Evolutionary conservation across 371 early-diverging fungal genomes (phyloP).

Genomic region (Massospora cicadina): DNA sequence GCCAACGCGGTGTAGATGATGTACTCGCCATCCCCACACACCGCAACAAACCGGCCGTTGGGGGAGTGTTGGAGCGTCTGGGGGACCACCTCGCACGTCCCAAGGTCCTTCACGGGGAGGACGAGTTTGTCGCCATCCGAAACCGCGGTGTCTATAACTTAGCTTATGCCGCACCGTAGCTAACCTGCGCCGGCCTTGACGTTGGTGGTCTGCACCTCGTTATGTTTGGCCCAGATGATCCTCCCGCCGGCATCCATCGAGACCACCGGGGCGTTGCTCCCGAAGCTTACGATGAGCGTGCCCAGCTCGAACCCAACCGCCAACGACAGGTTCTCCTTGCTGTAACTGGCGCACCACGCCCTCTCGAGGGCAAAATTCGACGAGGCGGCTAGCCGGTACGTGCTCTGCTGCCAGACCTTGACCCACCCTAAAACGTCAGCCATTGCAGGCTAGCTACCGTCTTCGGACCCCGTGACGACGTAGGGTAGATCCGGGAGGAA

Average conservation of each 20-base stretch:
- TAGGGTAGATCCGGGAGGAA: conserved; percentile 97
- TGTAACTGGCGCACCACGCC: conserved; percentile 83
- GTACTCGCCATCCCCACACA: conserved; percentile 97
- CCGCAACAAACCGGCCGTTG: conserved; percentile 93
- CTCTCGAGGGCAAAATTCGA: conserved; percentile 93
- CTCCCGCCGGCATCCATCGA: conserved; percentile 93
- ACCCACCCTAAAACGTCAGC: conserved; percentile 33
- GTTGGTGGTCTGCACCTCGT: conserved; percentile 87
- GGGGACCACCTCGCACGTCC: conserved; percentile 93
- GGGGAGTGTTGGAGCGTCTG: conserved; percentile 92
- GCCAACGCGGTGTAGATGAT: conserved; percentile 97
- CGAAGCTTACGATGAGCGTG: conserved; percentile 79
- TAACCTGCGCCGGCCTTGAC: conserved; percentile 45
- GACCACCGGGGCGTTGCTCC: conserved; percentile 89
- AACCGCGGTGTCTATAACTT: conserved; percentile 35
- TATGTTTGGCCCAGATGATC: conserved; percentile 95
- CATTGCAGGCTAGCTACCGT: conserved; percentile 37
- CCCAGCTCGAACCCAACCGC: conserved; percentile 95
- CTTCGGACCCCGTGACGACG: conserved; percentile 92
- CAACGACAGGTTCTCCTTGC: conserved; percentile 72
- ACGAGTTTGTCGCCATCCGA: conserved; percentile 86
- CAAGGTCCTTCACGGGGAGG: conserved; percentile 81
- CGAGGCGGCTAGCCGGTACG: conserved; percentile 86
- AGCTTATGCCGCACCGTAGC: not conserved
- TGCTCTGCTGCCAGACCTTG: conserved; percentile 94